These are phyloP conservation scores for Takakia lepidozioides DNA, from an alignment of 225 moss, liverwort and hornwort species.

Conservation along the genomic window DNA sequence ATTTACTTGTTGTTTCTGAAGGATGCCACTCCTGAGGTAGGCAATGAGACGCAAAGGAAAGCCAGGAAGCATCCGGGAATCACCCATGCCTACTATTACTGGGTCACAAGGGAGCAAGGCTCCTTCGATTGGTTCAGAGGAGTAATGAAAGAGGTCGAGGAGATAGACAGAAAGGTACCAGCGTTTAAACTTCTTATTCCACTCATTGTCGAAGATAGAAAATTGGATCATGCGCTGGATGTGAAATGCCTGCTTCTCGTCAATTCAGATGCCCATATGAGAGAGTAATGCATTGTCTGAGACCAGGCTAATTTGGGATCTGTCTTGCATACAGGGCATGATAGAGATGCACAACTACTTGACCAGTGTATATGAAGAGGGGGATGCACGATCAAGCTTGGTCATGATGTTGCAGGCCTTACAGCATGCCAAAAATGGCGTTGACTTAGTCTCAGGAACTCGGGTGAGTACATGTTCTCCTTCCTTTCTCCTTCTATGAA, in stretches of 20 bases:
- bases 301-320: no score
- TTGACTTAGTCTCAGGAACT: slow-evolving; percentile 93
- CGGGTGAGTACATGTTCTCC: slow-evolving; percentile 40
- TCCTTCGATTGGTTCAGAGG: slow-evolving; percentile 98
- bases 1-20: no score
- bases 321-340: slow-evolving; percentile 66
- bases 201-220: no score
- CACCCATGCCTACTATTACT: slow-evolving; percentile 89
- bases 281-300: no score
- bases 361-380: slow-evolving; percentile 97
- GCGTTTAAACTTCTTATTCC: no score
- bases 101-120: slow-evolving; percentile 96
- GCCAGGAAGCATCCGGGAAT: slow-evolving; percentile 31
- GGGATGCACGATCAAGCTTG: slow-evolving; percentile 84
- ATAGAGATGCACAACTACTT: slow-evolving; percentile 99
- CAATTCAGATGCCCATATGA: no score
- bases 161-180: slow-evolving; percentile 68
- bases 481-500: background rate
- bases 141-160: slow-evolving; percentile 87
- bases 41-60: no score
- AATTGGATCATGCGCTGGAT: no score
- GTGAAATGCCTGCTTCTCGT: no score
- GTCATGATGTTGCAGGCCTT: slow-evolving; percentile 98
- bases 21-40: no score
- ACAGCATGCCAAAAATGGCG: slow-evolving; percentile 92